Evolutionary conservation across 257 asterid species (phyloP).

Genomic region (Solanum ossicruentum): DNA sequence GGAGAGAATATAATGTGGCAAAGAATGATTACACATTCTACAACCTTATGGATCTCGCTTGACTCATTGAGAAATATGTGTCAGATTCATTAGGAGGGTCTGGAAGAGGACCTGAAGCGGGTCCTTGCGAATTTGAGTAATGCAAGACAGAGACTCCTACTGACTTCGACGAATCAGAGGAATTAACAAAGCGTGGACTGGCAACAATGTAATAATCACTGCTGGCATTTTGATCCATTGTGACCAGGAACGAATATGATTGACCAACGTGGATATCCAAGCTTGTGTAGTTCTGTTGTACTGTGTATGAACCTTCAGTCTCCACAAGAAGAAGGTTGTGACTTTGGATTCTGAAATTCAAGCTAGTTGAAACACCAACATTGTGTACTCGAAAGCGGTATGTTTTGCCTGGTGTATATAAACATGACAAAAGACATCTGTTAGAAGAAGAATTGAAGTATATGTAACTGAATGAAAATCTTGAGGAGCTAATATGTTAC

Average conservation of each 20-base stretch:
- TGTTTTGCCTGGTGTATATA: constrained; percentile 52
- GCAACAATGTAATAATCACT: constrained; percentile 86
- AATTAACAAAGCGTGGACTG: constrained; percentile 65
- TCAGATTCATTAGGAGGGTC: constrained; percentile 83
- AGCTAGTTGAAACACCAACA: constrained; percentile 75
- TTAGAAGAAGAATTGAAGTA: not conserved
- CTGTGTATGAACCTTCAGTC: constrained; percentile 93
- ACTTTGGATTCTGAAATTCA: constrained; percentile 88
- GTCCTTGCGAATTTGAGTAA: constrained; percentile 73
- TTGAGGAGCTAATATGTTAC: not conserved
- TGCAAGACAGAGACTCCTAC: constrained; percentile 75
- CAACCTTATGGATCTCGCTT: constrained; percentile 96
- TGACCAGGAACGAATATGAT: constrained; percentile 83
- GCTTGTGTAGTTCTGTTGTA: constrained; percentile 75
- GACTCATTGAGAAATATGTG: constrained; percentile 83
- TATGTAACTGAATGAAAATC: not conserved
- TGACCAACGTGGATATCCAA: constrained; percentile 97
- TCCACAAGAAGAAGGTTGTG: constrained; percentile 84
- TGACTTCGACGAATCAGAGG: constrained; percentile 41
- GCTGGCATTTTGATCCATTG: constrained; percentile 75
- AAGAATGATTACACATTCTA: constrained; percentile 4
- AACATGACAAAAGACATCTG: constrained; percentile 3
- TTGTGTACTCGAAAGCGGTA: constrained; percentile 85
- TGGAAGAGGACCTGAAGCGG: constrained; percentile 95
- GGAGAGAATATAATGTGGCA: constrained; percentile 12